These are phyloP conservation scores for Linum usitatissimum DNA, from an alignment of 345 rosid genomes.

Conservation along the genomic window DNA sequence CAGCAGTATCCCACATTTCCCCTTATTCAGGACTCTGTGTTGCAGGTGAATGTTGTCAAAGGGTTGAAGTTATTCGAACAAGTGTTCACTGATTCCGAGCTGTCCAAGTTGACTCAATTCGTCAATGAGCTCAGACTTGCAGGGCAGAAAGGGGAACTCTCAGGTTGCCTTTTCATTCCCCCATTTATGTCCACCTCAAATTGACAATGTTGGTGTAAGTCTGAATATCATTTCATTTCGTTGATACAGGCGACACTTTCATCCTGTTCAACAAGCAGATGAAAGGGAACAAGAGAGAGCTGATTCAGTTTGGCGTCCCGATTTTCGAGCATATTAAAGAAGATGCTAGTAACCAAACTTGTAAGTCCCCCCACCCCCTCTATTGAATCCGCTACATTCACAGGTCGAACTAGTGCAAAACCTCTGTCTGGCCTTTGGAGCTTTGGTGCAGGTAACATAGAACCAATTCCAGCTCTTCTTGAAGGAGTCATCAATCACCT, in stretches of 20 bases:
- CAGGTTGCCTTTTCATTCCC: conserved; percentile 31
- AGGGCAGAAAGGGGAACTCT: conserved; percentile 78
- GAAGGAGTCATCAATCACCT: conserved; percentile 69
- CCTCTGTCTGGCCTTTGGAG: too few relatives aligned
- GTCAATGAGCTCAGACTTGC: conserved; percentile 55
- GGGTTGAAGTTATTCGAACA: conserved; percentile 81
- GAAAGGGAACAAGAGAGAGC: conserved; percentile 83
- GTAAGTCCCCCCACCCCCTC: conserved; percentile 20
- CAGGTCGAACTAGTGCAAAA: too few relatives aligned
- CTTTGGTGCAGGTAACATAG: conserved; percentile 39
- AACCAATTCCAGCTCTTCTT: conserved; percentile 73
- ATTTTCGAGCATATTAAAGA: conserved; percentile 60
- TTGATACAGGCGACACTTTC: conserved; percentile 62
- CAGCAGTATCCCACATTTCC: too few relatives aligned
- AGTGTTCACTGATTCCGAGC: conserved; percentile 54
- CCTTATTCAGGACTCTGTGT: too few relatives aligned
- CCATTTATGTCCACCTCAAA: background rate
- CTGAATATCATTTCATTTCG: too few relatives aligned
- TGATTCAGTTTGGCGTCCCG: conserved; percentile 81
- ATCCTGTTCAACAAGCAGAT: conserved; percentile 84
- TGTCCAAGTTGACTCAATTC: conserved; percentile 51
- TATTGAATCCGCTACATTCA: too few relatives aligned
- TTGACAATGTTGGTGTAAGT: too few relatives aligned
- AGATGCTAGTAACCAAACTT: conserved; percentile 36
- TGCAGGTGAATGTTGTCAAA: conserved; percentile 92